Percentiles rank a stretch among this genome's conserved stretches.
Conservation (phyloP, 495 filamentous ascomycete species). For the Cercophora scortea region DNA sequence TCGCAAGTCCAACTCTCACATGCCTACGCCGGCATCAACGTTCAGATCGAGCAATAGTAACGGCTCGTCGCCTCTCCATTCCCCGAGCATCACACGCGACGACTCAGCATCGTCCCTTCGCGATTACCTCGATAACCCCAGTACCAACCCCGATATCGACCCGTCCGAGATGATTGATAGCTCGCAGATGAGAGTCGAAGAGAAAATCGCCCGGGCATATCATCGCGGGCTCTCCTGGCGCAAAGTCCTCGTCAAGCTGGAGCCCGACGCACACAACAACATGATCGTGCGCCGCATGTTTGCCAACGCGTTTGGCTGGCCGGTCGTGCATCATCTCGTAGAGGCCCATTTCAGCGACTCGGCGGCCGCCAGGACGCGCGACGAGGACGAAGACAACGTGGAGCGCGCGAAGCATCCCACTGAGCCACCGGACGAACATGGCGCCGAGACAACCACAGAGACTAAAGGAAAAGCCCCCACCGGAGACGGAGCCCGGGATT, state of each 20-base stretch:
- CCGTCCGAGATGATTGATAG: conserved; percentile 42
- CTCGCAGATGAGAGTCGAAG: conserved; percentile 76
- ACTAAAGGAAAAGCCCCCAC: conserved; percentile 23
- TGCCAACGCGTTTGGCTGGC: conserved; percentile 96
- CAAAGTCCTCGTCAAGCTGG: conserved; percentile 89
- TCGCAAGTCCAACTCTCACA: conserved; percentile 12
- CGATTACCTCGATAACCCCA: conserved; percentile 29
- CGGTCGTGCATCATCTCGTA: conserved; percentile 85
- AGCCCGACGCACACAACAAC: conserved; percentile 98
- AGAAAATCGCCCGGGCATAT: conserved; percentile 95
- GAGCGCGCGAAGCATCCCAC: conserved; percentile 35
- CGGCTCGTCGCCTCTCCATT: conserved; percentile 6
- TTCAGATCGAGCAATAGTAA: conserved; percentile 6
- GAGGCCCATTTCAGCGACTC: conserved; percentile 84
- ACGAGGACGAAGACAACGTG: conserved; percentile 37
- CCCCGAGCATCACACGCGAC: conserved; percentile 13
- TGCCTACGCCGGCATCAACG: conserved; percentile 2
- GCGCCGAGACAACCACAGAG: conserved; percentile 9
- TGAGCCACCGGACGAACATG: conserved; percentile 28
- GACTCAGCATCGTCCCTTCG: conserved; percentile 13
- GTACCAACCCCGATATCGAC: conserved; percentile 29
- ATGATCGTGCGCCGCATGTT: conserved; percentile 94
- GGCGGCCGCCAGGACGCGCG: conserved; percentile 48
- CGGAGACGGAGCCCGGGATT: conserved; percentile 3
- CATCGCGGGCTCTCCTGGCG: conserved; percentile 86